Percentiles rank a stretch among this genome's conserved stretches.
These are phyloP conservation scores for Torrubiellomyces zombiae DNA, from an alignment of 2,329 filamentous ascomycete species.

Conservation along the genomic window DNA sequence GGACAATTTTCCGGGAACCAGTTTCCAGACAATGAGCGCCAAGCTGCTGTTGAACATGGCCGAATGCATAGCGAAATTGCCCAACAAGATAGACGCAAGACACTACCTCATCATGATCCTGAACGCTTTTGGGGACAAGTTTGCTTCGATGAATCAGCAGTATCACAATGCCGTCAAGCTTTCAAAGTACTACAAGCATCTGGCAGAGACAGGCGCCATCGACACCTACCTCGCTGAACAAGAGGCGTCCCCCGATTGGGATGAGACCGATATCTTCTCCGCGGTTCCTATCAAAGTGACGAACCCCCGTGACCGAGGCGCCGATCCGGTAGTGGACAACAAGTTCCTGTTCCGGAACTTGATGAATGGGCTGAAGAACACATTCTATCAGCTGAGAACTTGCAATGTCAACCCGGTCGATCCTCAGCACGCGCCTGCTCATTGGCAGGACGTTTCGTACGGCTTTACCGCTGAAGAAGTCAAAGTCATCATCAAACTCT, in stretches of 20 bases:
- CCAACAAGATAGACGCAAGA: constrained; percentile 83
- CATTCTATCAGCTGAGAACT: constrained; percentile 83
- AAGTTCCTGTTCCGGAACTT: constrained; percentile 96
- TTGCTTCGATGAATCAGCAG: constrained; percentile 93
- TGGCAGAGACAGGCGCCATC: constrained; percentile 41
- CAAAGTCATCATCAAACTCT: constrained; percentile 87
- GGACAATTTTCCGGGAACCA: constrained; percentile 91
- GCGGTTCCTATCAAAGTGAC: constrained; percentile 93
- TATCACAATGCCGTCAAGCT: constrained; percentile 91
- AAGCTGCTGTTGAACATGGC: constrained; percentile 96
- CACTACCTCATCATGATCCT: constrained; percentile 95
- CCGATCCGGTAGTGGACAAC: constrained; percentile 87
- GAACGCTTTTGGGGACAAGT: constrained; percentile 96
- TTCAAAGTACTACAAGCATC: constrained; percentile 58
- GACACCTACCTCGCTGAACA: constrained; percentile 79
- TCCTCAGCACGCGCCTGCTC: constrained; percentile 58
- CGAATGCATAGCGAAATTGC: constrained; percentile 87
- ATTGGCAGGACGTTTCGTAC: constrained; percentile 92
- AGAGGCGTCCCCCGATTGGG: constrained; percentile 75
- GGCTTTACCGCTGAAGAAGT: constrained; percentile 97
- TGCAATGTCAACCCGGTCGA: constrained; percentile 74
- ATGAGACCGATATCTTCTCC: constrained; percentile 93
- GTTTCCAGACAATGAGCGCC: constrained; percentile 98
- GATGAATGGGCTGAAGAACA: constrained; percentile 88
- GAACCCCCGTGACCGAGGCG: constrained; percentile 73